Percentiles rank a stretch among this genome's conserved stretches.
Conservation (phyloP, 2,329 filamentous ascomycete genomes). For the Didymosphaeria variabile region DNA sequence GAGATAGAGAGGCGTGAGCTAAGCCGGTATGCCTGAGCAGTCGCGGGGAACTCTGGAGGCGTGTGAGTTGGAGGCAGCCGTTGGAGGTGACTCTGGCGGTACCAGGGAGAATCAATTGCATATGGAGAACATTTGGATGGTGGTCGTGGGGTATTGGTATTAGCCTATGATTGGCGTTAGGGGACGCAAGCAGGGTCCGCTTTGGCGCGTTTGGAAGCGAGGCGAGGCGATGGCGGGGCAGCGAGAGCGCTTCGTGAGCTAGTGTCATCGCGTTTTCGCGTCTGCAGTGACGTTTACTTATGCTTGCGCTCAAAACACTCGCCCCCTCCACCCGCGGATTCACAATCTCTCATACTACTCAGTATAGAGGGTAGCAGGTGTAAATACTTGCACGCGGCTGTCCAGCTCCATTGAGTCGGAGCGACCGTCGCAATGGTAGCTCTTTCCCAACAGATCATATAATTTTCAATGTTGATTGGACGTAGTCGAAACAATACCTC, state of each 20-base stretch:
- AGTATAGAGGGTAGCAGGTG: too few relatives aligned
- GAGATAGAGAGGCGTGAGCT: slow-evolving; percentile 14
- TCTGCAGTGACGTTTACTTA: slow-evolving; percentile 37
- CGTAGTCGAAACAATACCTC: slow-evolving; percentile 96
- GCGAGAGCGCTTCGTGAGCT: slow-evolving; percentile 22
- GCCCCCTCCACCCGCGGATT: slow-evolving; percentile 7
- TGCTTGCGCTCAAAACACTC: slow-evolving; percentile 19
- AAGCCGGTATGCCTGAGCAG: slow-evolving; percentile 13
- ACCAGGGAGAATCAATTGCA: slow-evolving; percentile 37
- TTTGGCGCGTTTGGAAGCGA: slow-evolving; percentile 11
- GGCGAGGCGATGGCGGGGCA: slow-evolving; percentile 39
- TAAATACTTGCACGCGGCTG: too few relatives aligned
- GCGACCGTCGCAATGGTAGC: slow-evolving; percentile 22
- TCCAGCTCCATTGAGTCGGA: not conserved
- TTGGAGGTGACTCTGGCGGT: slow-evolving; percentile 15
- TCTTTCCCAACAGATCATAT: not conserved
- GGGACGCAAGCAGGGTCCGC: slow-evolving; percentile 26
- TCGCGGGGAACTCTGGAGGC: slow-evolving; percentile 9
- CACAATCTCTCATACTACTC: not conserved
- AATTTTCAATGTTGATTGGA: slow-evolving; percentile 20
- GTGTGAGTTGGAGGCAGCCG: slow-evolving; percentile 7
- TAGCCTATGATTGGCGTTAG: slow-evolving; percentile 45
- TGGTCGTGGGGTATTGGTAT: slow-evolving; percentile 21
- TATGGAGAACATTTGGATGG: slow-evolving; percentile 24
- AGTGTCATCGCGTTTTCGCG: slow-evolving; percentile 43